These are phyloP conservation scores for Magnusiomyces fungicola DNA, from an alignment of 1,139 yeast genomes.

Conservation along the genomic window DNA sequence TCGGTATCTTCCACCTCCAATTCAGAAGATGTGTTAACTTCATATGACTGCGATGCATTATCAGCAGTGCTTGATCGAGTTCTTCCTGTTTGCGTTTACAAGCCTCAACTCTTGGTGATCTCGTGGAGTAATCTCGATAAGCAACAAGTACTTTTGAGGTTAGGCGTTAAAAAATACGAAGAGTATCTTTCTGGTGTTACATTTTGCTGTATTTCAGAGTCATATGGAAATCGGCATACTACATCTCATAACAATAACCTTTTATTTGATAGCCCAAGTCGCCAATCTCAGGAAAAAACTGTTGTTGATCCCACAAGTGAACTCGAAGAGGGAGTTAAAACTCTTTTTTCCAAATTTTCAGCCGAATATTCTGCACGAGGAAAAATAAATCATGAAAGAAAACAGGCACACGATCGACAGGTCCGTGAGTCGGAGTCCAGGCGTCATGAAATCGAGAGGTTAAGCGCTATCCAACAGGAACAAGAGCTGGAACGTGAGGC, in stretches of 20 bases:
- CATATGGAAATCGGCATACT: no score
- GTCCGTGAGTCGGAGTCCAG: background rate
- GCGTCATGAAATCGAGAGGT: background rate
- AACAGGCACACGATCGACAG: background rate
- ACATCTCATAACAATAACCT: background rate
- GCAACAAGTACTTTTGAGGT: background rate
- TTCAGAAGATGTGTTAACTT: background rate
- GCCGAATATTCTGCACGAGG: background rate
- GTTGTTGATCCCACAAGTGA: background rate
- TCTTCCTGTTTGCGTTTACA: constrained; percentile 13
- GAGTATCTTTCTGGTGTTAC: background rate
- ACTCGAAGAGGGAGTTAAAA: constrained; percentile 1
- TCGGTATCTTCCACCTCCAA: background rate
- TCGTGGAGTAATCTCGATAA: constrained; percentile 15
- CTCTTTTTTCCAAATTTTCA: background rate
- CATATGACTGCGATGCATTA: constrained; percentile 18
- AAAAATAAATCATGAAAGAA: background rate
- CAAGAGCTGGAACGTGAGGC: background rate
- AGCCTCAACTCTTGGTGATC: constrained; percentile 16
- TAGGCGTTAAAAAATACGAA: constrained; percentile 6
- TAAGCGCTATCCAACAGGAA: background rate
- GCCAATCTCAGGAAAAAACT: no score
- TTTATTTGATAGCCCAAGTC: no score
- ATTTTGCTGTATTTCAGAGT: constrained; percentile 7
- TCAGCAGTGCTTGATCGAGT: constrained; percentile 16